Conservation (phyloP, 2,329 filamentous ascomycete genomes). For the Aspergillus sp. region DNA sequence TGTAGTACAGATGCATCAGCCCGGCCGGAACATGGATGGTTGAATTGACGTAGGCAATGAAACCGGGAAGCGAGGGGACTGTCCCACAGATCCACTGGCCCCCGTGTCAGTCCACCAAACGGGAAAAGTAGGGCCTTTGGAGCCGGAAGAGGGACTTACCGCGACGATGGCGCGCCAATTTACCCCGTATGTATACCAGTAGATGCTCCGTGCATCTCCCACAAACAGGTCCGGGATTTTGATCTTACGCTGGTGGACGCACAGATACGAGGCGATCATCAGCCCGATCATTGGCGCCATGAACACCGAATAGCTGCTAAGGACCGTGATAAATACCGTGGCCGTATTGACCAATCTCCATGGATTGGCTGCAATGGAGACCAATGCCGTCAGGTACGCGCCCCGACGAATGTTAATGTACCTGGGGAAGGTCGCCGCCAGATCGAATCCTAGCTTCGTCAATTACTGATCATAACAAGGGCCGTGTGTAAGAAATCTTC, state of each 20-base stretch:
- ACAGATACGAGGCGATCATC: slow-evolving; percentile 50
- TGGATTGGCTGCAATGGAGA: slow-evolving; percentile 26
- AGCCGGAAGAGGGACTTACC: not conserved
- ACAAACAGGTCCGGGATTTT: slow-evolving; percentile 47
- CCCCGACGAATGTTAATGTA: slow-evolving; percentile 61
- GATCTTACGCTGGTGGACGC: slow-evolving; percentile 40
- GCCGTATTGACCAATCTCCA: slow-evolving; percentile 30
- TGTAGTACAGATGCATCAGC: not conserved
- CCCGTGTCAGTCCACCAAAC: not conserved
- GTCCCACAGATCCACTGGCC: not conserved
- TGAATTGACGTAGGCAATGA: not conserved
- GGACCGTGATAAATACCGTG: slow-evolving; percentile 24
- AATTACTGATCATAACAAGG: not conserved
- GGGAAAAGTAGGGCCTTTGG: not conserved
- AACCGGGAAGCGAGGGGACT: not conserved
- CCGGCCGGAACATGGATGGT: not conserved
- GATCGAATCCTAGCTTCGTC: slow-evolving; percentile 38
- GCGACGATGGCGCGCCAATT: slow-evolving; percentile 28
- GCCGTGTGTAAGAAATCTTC: not conserved
- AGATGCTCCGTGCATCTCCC: slow-evolving; percentile 25
- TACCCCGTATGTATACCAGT: slow-evolving; percentile 28
- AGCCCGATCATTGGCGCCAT: slow-evolving; percentile 51
- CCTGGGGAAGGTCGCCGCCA: slow-evolving; percentile 54
- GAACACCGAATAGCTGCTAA: slow-evolving; percentile 45
- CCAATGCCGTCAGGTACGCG: slow-evolving; percentile 49